Conservation (phyloP, 1,284 basidiomycete species). For the Pseudozyma flocculosa region DNA sequence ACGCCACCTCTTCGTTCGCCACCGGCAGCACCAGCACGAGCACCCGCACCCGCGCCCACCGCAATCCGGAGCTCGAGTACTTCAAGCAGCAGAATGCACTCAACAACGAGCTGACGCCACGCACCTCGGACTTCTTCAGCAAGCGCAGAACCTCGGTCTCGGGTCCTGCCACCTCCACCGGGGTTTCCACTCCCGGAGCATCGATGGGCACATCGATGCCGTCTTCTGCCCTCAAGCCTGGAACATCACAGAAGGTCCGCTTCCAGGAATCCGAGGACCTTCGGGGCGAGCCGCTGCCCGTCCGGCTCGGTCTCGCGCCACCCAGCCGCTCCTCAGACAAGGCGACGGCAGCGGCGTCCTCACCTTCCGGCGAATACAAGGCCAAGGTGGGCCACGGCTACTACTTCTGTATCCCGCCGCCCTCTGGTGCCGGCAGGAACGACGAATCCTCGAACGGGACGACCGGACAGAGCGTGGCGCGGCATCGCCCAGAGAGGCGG, state of each 20-base stretch:
- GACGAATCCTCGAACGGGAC: neutral
- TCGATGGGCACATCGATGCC: neutral
- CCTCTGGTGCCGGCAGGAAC: neutral
- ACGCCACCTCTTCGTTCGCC: constrained; percentile 1
- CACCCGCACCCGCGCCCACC: constrained; percentile 8
- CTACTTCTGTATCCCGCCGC: constrained; percentile 44
- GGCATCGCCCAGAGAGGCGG: too few relatives aligned
- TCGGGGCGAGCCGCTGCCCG: constrained; percentile 29
- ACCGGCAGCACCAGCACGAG: neutral
- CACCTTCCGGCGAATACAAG: constrained; percentile 25
- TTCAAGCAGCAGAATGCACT: constrained; percentile 25
- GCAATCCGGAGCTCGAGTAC: constrained; percentile 34
- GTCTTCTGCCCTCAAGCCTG: neutral
- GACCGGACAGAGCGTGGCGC: neutral
- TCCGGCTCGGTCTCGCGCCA: constrained; percentile 40
- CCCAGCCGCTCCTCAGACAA: constrained; percentile 21
- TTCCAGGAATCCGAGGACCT: constrained; percentile 25
- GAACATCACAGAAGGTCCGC: neutral
- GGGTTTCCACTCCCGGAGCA: neutral
- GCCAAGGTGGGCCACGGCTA: constrained; percentile 29
- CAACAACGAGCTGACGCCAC: constrained; percentile 29
- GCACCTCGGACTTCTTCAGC: constrained; percentile 37
- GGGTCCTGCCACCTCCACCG: neutral
- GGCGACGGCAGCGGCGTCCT: too few relatives aligned
- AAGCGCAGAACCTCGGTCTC: constrained; percentile 4